Evolutionary conservation across 108 stramenopile species (phyloP).

Genomic region (Cylindrotheca fusiformis): DNA sequence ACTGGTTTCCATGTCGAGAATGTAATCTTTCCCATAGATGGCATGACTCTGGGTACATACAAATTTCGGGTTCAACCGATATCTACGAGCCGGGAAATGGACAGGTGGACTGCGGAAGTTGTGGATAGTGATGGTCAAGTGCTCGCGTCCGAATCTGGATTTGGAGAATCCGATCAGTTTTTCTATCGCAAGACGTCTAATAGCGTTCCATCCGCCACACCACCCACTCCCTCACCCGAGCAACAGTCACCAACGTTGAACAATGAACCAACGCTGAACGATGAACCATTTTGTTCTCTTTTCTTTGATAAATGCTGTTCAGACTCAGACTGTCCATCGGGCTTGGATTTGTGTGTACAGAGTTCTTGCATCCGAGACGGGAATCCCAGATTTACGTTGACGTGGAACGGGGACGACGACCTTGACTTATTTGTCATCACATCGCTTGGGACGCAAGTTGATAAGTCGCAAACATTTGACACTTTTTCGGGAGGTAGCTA

Average conservation of each 20-base stretch:
- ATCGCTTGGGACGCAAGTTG: constrained; percentile 19
- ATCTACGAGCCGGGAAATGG: constrained; percentile 8
- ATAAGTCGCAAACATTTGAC: constrained; percentile 13
- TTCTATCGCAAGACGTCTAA: neutral
- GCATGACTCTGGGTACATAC: constrained; percentile 19
- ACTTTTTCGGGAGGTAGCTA: constrained; percentile 22
- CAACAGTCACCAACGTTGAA: neutral
- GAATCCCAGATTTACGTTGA: constrained; percentile 30
- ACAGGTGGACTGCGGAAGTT: constrained; percentile 25
- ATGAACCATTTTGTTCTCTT: neutral
- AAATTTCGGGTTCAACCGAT: constrained; percentile 26
- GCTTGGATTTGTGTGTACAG: constrained; percentile 23
- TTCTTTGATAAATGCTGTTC: constrained; percentile 31
- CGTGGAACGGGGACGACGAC: constrained; percentile 30
- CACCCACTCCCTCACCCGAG: constrained; percentile 1
- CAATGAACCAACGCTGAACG: neutral
- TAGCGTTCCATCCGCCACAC: neutral
- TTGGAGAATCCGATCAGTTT: constrained; percentile 19
- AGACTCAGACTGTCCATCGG: constrained; percentile 16
- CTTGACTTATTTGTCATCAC: constrained; percentile 25
- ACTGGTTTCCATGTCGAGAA: constrained; percentile 35
- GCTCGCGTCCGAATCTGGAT: constrained; percentile 17
- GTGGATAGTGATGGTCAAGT: constrained; percentile 11
- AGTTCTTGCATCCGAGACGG: constrained; percentile 31
- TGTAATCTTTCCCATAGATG: constrained; percentile 24